These are phyloP conservation scores for Termitomyces sp. DNA, from an alignment of 768 basidiomycete genomes.

Conservation along the genomic window DNA sequence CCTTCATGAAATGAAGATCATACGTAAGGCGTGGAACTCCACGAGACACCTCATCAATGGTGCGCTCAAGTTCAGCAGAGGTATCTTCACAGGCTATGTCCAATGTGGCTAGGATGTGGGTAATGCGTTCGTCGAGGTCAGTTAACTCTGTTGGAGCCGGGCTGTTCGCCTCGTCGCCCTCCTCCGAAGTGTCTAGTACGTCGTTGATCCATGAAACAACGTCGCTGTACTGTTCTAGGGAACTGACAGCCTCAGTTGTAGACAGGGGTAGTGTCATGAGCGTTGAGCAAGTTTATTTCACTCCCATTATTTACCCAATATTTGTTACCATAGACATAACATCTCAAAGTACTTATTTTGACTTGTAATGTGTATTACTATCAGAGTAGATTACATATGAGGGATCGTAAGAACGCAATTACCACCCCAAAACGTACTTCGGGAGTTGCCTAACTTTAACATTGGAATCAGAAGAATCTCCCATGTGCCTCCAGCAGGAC, in stretches of 20 bases:
- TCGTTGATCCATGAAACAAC: conserved; percentile 71
- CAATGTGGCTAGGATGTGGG: conserved; percentile 69
- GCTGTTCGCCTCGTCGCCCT: conserved; percentile 20
- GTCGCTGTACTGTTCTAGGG: conserved; percentile 56
- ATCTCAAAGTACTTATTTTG: not conserved
- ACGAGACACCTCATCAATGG: conserved; percentile 90
- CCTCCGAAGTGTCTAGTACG: conserved; percentile 35
- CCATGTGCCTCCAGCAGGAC: conserved; percentile 72
- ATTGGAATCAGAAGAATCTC: conserved; percentile 37
- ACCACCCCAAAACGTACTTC: conserved; percentile 22
- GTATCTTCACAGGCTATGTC: conserved; percentile 89
- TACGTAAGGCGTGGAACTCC: conserved; percentile 88
- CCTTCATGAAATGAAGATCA: conserved; percentile 96
- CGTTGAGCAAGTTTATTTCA: conserved; percentile 7
- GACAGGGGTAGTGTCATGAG: conserved; percentile 23
- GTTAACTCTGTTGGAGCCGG: conserved; percentile 33
- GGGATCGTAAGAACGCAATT: not conserved
- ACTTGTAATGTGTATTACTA: not conserved
- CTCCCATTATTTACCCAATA: not conserved
- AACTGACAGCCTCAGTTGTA: conserved; percentile 40
- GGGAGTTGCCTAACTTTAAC: conserved; percentile 52
- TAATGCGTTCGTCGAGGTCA: conserved; percentile 68
- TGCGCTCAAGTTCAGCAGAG: conserved; percentile 76
- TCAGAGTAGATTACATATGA: not conserved
- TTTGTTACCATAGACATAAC: not conserved